Conservation (phyloP, 1,139 yeast species). For the Meyerozyma athensensis region DNA sequence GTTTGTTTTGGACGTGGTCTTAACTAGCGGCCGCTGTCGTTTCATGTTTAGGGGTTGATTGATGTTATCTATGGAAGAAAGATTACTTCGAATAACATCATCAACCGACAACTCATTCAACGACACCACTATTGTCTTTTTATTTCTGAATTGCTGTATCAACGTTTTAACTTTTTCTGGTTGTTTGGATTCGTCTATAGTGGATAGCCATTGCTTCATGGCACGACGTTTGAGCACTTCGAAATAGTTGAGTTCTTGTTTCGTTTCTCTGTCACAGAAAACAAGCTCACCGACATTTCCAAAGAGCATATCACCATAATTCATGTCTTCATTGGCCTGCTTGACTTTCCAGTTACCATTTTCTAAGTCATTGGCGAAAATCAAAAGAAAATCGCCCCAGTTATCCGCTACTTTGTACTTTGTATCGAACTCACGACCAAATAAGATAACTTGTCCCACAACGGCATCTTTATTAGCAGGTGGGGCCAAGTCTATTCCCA, state of each 20-base stretch:
- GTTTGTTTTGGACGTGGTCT: neutral
- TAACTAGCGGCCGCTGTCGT: neutral
- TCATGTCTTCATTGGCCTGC: slow-evolving; percentile 38
- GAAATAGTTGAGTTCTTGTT: slow-evolving; percentile 55
- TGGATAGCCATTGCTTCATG: slow-evolving; percentile 29
- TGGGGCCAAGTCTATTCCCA: slow-evolving; percentile 86
- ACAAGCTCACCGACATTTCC: slow-evolving; percentile 71
- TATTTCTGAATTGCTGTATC: slow-evolving; percentile 20
- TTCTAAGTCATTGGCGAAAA: slow-evolving; percentile 82
- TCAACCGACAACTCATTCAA: slow-evolving; percentile 20
- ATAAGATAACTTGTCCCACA: slow-evolving; percentile 81
- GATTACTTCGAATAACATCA: slow-evolving; percentile 24
- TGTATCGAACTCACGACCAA: slow-evolving; percentile 86
- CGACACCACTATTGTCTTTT: slow-evolving; percentile 11
- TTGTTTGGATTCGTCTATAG: slow-evolving; percentile 17
- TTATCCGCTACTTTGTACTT: slow-evolving; percentile 74
- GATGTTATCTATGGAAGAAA: slow-evolving; percentile 14
- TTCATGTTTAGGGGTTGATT: slow-evolving; percentile 9
- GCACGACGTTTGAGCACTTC: slow-evolving; percentile 48
- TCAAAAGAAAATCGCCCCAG: slow-evolving; percentile 79
- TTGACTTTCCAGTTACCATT: slow-evolving; percentile 67
- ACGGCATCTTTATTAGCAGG: slow-evolving; percentile 55
- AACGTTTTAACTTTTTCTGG: slow-evolving; percentile 17
- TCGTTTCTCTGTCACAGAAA: slow-evolving; percentile 46
- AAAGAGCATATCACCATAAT: slow-evolving; percentile 49